Evolutionary conservation across 257 asterid species (phyloP).

Genomic region (Datura wrightii): DNA sequence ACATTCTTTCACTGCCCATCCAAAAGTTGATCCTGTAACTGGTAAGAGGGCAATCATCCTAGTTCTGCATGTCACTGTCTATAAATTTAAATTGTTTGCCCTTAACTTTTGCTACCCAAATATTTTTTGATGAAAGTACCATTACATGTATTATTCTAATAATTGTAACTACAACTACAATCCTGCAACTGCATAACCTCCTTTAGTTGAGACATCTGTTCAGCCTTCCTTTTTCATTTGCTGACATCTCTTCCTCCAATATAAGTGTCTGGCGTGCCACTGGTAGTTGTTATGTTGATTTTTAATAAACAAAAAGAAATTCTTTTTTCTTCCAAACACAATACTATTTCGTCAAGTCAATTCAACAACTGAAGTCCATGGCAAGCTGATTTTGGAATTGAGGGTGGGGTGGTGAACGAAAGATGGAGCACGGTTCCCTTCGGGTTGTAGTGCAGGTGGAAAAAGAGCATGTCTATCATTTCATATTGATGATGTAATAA

Average conservation of each 20-base stretch:
- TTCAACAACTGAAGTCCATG: neutral
- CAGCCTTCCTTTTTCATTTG: constrained; percentile 5
- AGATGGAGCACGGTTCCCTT: constrained; percentile 21
- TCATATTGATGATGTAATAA: neutral
- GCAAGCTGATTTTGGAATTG: neutral
- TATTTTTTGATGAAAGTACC: neutral
- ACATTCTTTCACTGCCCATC: constrained; percentile 97
- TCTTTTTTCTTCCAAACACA: neutral
- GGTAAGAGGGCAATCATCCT: constrained; percentile 54
- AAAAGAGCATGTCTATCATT: neutral
- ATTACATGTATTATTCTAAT: constrained; percentile 5
- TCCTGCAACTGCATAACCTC: constrained; percentile 2
- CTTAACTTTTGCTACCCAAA: neutral
- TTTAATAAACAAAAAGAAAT: neutral
- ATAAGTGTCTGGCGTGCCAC: neutral
- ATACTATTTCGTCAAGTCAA: neutral
- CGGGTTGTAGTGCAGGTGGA: neutral
- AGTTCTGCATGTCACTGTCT: constrained; percentile 3
- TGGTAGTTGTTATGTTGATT: neutral
- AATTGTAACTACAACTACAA: neutral
- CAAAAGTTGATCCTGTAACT: constrained; percentile 90
- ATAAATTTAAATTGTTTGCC: neutral
- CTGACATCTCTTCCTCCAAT: neutral
- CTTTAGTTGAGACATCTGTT: constrained; percentile 1
- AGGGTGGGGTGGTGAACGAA: neutral